Base-by-base conservation (phyloP, 371 early-diverging fungal genomes). In the Syncephalastrum contaminatum region DNA sequence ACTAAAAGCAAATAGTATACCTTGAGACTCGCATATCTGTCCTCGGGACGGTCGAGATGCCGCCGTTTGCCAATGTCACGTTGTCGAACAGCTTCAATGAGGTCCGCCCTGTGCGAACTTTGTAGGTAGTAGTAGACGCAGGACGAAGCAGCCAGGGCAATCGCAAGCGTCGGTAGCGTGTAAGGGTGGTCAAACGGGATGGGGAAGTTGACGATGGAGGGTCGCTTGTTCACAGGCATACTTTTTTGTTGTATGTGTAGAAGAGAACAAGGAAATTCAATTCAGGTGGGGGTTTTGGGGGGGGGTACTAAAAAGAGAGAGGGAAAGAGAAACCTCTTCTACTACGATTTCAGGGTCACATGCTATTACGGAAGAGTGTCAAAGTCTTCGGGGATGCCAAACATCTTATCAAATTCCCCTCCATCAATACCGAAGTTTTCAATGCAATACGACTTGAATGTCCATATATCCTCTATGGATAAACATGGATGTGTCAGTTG, bases 391-490 rank as follows among this genome's bases (percentile, higher is more conserved):
- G 83, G 71, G 8, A 97, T 85, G 7, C 71, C 75, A 81, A 97
- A 97, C 50, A 81, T 73, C 58, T 77, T 68, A 60, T 83, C 74
- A 62, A 99, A 94, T 10, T 84, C 84, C 2, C 66, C 69, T 25
- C 82, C 67, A 7, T 88, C 84, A 45, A 95, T 85, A 51, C 73
- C 76, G 70, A 91, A 94, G 59, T 87, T 91, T 54, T 90, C 80
- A 49, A 80, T 68, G 59, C 92, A 87, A 72, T 94, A 94, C 14
- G 87, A 77, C 70, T 95, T 90, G 39, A 98, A 69, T 10, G 79
- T 73, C 81, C 95, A 96, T 13, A 99, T 87, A 51, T 95, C 94
- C 45, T 98, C 97, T 81, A 60, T 40, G 19, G 10, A 12, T 30
- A 30, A 5, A 30, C 13, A 54, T 24, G 14, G 15, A 20, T 36